Percentiles rank a stretch among this genome's conserved stretches.
Conservation (phyloP, 2,329 filamentous ascomycete species). For the Aspergillus sp. region DNA sequence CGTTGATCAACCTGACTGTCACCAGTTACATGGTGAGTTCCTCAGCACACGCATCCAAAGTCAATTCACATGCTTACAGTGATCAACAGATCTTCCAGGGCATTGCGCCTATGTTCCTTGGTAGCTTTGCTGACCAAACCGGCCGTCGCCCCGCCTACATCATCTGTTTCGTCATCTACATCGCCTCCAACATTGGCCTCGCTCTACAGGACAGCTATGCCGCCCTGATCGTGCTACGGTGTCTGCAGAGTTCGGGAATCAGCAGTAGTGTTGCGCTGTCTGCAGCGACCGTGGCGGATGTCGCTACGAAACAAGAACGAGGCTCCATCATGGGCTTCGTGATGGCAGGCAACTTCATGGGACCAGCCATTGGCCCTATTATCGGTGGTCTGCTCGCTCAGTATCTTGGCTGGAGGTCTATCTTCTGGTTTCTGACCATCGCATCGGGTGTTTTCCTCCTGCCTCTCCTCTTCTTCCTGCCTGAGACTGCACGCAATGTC, state of each 20-base stretch:
- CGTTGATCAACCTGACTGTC: constrained; percentile 26
- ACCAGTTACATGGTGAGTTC: constrained; percentile 24
- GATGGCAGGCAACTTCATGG: constrained; percentile 21
- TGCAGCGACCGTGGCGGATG: constrained; percentile 32
- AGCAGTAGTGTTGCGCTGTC: constrained; percentile 33
- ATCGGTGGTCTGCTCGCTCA: constrained; percentile 46
- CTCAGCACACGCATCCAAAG: not conserved
- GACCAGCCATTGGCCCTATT: constrained; percentile 44
- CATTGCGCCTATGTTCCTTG: constrained; percentile 43
- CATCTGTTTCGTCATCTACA: constrained; percentile 36
- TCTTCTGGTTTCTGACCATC: constrained; percentile 52
- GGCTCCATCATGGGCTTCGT: constrained; percentile 34
- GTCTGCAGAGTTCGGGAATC: constrained; percentile 37
- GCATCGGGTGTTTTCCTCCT: constrained; percentile 28
- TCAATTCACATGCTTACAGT: not conserved
- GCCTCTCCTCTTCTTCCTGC: constrained; percentile 14
- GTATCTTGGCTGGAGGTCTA: constrained; percentile 45
- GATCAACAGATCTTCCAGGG: constrained; percentile 42
- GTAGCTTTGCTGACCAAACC: constrained; percentile 39
- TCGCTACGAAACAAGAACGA: constrained; percentile 31
- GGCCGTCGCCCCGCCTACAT: constrained; percentile 44
- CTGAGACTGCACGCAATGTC: constrained; percentile 27
- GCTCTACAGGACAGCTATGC: constrained; percentile 32
- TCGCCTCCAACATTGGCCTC: constrained; percentile 36
- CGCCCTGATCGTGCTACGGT: constrained; percentile 31